Base-by-base conservation (phyloP, 1,284 basidiomycete species). In the Lentinula novae-zelandiae region DNA sequence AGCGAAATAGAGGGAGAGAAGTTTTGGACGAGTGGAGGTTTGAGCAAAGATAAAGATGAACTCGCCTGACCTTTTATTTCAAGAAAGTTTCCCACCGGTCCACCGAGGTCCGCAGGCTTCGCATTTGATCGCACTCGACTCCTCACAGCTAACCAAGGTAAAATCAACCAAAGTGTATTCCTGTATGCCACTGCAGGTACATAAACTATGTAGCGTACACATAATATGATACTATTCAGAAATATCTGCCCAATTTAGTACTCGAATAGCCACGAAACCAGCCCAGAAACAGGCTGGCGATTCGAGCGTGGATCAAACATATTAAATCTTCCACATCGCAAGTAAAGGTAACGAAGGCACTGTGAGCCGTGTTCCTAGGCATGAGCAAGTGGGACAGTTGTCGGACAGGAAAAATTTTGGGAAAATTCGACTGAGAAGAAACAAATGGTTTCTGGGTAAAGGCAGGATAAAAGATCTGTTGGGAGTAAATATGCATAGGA, bases 261-360 rank as follows among this genome's bases (percentile, higher is more conserved):
- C 86, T 87, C 85, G 80, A 83, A 80, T 79, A 78, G 69, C 82
- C 86, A 87, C 73, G 60, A 63, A 57, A 62, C 58, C 13, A 31
- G 9, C 22, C 22, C 71, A 70, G 62, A 64, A 69, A 64, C 65
- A 69, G 64, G 70, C 71, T 79, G 81, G 78, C 70, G 80, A 81
- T 76, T 81, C 84, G 82, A 89, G 86, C 77, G 86, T 89, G 86
- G 86, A 89, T 81, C 80, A 78, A 74, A 80, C 74, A 65, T 66
- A 60, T 59, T 81, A 64, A 9, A 66, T 88, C 80, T 89, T 77
- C 86, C 86, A 88, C 84, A 68, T 69, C 73, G 76, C 85, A 77
- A 82, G 86, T 86, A 82, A 72, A 84, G 85, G 80, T 70, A 80
- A 87, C 86, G 85, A 88, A 80, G 82, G 86, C 86, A 85, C 66